These are phyloP conservation scores for Petunia secreta DNA, from an alignment of 257 asterid species.

Conservation along the genomic window DNA sequence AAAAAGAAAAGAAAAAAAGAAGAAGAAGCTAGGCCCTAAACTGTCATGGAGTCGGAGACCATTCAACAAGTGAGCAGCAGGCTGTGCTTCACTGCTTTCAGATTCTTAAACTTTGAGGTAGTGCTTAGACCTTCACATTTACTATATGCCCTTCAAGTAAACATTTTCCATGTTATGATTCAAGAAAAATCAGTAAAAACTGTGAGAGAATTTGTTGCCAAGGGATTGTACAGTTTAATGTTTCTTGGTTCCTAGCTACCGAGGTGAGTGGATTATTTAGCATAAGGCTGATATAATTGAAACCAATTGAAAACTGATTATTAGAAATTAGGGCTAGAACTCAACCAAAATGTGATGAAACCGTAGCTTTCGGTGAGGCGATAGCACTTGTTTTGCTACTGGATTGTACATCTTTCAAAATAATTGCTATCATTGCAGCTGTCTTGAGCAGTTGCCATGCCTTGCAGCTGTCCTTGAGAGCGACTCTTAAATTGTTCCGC, in stretches of 20 bases:
- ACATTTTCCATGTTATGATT: background rate
- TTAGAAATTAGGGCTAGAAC: slow-evolving; percentile 15
- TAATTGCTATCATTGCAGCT: background rate
- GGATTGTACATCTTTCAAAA: slow-evolving; percentile 10
- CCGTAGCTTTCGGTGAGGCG: background rate
- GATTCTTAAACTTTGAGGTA: slow-evolving; percentile 3
- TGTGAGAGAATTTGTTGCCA: background rate
- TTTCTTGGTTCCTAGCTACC: background rate
- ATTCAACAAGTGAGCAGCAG: slow-evolving; percentile 1
- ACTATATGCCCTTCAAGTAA: background rate
- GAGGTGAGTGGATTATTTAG: background rate
- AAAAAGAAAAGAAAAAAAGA: background rate
- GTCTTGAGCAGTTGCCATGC: background rate
- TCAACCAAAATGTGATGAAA: background rate
- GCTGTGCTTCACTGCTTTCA: background rate
- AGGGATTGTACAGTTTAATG: background rate
- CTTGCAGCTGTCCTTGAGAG: slow-evolving; percentile 10
- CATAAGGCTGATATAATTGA: background rate
- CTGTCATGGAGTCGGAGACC: background rate
- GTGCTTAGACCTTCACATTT: background rate
- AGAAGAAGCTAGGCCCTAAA: background rate
- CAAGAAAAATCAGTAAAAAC: background rate
- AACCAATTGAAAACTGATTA: slow-evolving; percentile 9
- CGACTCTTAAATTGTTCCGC: background rate
- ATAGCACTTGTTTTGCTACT: background rate